Evolutionary conservation across 495 filamentous ascomycete genomes (phyloP).

Genomic region (Sphaerosporella brunnea): DNA sequence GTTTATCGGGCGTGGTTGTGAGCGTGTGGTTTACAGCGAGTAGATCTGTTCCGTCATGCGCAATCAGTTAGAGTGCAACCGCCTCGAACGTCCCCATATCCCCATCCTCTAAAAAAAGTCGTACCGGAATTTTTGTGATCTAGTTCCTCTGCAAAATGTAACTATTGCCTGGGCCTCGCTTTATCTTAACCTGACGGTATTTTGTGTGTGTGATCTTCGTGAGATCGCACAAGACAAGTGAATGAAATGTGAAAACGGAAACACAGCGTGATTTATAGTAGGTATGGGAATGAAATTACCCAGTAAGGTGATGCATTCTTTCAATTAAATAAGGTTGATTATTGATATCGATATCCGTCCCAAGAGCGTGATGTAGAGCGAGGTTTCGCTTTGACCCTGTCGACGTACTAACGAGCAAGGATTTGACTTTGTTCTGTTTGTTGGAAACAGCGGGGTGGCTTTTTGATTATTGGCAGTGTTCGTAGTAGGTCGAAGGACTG

Average conservation of each 20-base stretch:
- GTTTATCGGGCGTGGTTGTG: constrained; percentile 5
- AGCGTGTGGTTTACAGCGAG: constrained; percentile 1
- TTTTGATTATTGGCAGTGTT: too few species aligned
- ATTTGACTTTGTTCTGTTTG: not conserved
- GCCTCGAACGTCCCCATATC: not conserved
- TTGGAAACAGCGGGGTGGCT: too few species aligned
- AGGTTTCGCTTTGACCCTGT: not conserved
- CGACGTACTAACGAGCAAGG: not conserved
- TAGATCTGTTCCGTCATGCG: constrained; percentile 7
- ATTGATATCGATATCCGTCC: constrained; percentile 3
- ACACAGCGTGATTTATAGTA: too few species aligned
- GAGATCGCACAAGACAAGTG: not conserved
- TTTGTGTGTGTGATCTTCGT: not conserved
- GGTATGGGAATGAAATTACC: not conserved
- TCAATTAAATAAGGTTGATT: not conserved
- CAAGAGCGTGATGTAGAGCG: not conserved
- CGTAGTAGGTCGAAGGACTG: too few species aligned
- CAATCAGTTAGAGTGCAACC: constrained; percentile 8
- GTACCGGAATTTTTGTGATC: not conserved
- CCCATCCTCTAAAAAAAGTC: not conserved
- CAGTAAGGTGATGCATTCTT: not conserved
- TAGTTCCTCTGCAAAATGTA: not conserved
- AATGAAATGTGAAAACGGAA: not conserved
- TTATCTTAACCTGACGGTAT: not conserved
- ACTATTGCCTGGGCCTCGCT: not conserved